Evolutionary conservation across 1,139 yeast species (phyloP), one percentile per base, ranked within the genome.

Genomic region (Dujonia santamariae): DNA sequence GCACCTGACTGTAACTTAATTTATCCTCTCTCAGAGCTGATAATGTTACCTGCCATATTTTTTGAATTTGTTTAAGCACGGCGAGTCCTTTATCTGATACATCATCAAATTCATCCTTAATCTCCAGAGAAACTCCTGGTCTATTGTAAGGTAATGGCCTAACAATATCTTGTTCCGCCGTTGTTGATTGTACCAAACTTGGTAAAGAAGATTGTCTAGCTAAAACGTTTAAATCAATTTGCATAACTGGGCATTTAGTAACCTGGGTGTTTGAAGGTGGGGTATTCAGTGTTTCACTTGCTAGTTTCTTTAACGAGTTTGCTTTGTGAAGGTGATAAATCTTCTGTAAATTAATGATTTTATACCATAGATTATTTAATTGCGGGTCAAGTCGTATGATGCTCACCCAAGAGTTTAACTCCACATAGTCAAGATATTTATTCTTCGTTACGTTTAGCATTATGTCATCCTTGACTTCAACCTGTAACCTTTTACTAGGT

Each of bases 321-420:
- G 56, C 53, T 37, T 67, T 67, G 47, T 62, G 67, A 37, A 56
- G 43, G 38, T 63, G 67, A 46, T 69, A 69, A 12, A 64, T 51
- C 37, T 65, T 64, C 43, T 68, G 75, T 41, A 69, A 50, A 36
- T 56, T 61, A 25, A 67, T 61, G 34, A 69, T 66, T 36, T 61
- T 63, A 38, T 47, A 56, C 75, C 75, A 69, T 31, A 69, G 50
- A 3, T 59, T 51, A 5, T 72, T 62, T 22, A 69, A 50, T 30
- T 65, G 67, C 0, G 72, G 72, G 42, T 69, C 75, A 21, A 68
- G 37, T 32, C 60, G 58, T 34, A 69, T 55, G 15, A 65, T 45
- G 47, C 64, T 66, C 34, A 64, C 51, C 75, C 74, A 69, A 17
- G 64, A 55, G 46, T 61, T 67, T 3, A 61, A 45, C 30, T 55